Evolutionary conservation across 768 basidiomycete genomes (phyloP).

Genomic region (Chalciporus pseudorubinellus): DNA sequence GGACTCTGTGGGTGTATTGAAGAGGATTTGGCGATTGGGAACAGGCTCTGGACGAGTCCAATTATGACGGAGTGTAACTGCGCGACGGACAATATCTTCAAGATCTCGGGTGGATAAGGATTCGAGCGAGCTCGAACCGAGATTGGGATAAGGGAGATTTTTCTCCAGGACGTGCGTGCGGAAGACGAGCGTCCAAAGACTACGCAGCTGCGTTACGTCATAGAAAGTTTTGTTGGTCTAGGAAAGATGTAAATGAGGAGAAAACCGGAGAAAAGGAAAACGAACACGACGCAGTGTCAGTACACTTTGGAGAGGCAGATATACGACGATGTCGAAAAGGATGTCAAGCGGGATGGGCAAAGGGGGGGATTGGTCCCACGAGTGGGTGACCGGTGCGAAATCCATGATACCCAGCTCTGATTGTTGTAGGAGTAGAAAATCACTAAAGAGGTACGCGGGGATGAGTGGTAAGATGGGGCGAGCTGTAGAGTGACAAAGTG

Average conservation of each 20-base stretch:
- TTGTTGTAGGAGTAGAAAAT: too few relatives aligned
- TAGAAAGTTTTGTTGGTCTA: slow-evolving; percentile 49
- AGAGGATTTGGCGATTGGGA: background rate
- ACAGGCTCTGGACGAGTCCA: slow-evolving; percentile 48
- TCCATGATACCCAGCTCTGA: background rate
- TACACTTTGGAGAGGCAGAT: slow-evolving; percentile 42
- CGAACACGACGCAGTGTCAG: slow-evolving; percentile 48
- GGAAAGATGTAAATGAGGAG: background rate
- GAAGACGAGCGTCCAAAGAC: slow-evolving; percentile 51
- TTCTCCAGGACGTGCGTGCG: slow-evolving; percentile 39
- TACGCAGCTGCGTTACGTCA: slow-evolving; percentile 43
- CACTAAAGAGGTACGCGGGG: background rate
- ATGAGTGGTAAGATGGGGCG: background rate
- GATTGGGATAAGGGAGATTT: slow-evolving; percentile 48
- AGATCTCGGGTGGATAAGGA: slow-evolving; percentile 42
- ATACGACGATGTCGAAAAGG: slow-evolving; percentile 40
- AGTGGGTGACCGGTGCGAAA: background rate
- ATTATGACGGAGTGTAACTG: slow-evolving; percentile 43
- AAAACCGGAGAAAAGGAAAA: background rate
- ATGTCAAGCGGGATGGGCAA: slow-evolving; percentile 47
- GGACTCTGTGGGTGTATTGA: slow-evolving; percentile 17
- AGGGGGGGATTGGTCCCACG: slow-evolving; percentile 8
- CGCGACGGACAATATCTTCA: slow-evolving; percentile 39
- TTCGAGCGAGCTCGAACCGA: slow-evolving; percentile 31
- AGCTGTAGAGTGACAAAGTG: too few relatives aligned